Evolutionary conservation across 202 grass and related monocot genomes (phyloP).

Genomic region (Dendrocalamus latiflorus): DNA sequence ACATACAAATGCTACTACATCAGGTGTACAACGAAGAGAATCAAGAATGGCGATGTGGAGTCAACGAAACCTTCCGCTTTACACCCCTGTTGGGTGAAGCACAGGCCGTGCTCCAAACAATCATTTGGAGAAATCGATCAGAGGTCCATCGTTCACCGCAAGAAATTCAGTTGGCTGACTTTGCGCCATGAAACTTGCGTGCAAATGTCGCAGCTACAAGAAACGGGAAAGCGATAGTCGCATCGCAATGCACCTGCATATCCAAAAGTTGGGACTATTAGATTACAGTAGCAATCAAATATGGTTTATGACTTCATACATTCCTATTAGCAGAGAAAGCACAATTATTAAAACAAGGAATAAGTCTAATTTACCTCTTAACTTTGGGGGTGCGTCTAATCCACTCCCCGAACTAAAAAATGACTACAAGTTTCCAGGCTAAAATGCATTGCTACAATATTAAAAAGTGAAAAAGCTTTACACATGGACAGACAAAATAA

Average conservation of each 20-base stretch:
- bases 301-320: background rate
- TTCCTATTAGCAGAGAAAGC: background rate
- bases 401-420: background rate
- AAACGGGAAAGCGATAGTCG: constrained; percentile 81
- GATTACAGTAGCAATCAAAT: background rate
- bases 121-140: background rate
- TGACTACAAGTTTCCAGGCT: background rate
- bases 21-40: background rate
- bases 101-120: background rate
- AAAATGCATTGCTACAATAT: background rate
- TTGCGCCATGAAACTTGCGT: constrained; percentile 26
- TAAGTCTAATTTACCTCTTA: too few species aligned
- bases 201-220: constrained; percentile 89
- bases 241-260: constrained; percentile 89
- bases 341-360: background rate
- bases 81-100: background rate
- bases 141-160: background rate
- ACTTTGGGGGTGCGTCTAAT: too few species aligned
- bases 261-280: background rate
- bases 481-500: background rate
- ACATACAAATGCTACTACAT: background rate
- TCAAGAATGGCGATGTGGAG: background rate
- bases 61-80: background rate
- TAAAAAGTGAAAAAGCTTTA: background rate
- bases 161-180: constrained; percentile 6